Percentiles rank a stretch among this genome's conserved stretches.
Conservation (phyloP, 495 filamentous ascomycete genomes). For the Tuber aestivum region DNA sequence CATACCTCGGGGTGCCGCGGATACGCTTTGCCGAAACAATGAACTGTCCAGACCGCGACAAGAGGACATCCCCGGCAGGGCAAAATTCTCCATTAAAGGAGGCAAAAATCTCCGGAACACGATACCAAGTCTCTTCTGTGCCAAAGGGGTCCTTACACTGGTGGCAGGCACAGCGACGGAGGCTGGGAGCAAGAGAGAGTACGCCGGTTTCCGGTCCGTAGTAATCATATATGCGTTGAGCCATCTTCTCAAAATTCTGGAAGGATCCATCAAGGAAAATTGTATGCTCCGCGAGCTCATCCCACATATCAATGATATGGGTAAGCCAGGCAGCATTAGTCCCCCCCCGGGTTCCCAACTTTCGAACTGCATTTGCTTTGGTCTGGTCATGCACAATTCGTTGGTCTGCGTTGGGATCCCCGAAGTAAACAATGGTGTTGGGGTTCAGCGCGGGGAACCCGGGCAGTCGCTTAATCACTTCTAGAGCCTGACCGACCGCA, state of each 20-base stretch:
- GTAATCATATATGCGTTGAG: constrained; percentile 44
- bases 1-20: constrained; percentile 40
- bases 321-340: constrained; percentile 48
- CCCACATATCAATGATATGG: constrained; percentile 48
- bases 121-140: constrained; percentile 37
- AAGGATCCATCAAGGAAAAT: constrained; percentile 49
- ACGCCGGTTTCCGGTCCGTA: constrained; percentile 45
- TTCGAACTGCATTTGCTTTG: constrained; percentile 40
- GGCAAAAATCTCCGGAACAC: constrained; percentile 42
- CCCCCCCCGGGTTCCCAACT: constrained; percentile 44
- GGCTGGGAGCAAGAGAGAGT: constrained; percentile 44
- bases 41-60: constrained; percentile 49
- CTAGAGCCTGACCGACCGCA: constrained; percentile 26
- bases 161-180: constrained; percentile 41
- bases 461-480: constrained; percentile 30
- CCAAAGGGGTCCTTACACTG: constrained; percentile 45
- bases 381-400: constrained; percentile 37
- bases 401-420: constrained; percentile 35
- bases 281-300: constrained; percentile 48
- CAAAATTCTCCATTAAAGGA: constrained; percentile 27
- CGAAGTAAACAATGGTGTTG: constrained; percentile 44
- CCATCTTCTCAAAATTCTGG: constrained; percentile 44
- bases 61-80: constrained; percentile 33
- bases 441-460: constrained; percentile 31
- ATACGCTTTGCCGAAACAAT: constrained; percentile 47